Percentiles rank a stretch among this genome's conserved stretches.
phyloP scores from a whole-genome alignment of 208 protist species.

The Leishmania tropica region DNA sequence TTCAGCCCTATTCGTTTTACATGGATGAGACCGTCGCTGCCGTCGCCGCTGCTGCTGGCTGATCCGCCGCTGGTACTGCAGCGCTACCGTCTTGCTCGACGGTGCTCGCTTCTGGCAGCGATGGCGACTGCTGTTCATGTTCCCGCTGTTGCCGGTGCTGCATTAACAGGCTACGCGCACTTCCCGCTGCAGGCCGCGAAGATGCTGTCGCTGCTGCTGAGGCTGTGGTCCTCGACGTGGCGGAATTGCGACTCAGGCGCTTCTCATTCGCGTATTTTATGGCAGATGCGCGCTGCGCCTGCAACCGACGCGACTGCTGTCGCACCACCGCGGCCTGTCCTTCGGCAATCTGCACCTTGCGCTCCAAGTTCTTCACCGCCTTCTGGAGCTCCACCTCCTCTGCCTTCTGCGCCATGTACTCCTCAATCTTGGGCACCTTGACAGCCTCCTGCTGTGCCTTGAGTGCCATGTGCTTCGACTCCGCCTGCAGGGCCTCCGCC shows the following conservation, averaged over 20 bases:
- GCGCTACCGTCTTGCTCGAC: not conserved
- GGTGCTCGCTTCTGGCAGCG: not conserved
- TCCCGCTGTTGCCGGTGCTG: conserved; percentile 15
- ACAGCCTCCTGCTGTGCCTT: conserved; percentile 86
- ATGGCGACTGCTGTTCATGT: not conserved
- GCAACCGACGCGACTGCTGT: conserved; percentile 57
- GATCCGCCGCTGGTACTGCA: not conserved
- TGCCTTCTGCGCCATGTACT: conserved; percentile 95
- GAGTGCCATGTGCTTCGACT: conserved; percentile 74
- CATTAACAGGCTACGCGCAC: conserved; percentile 12
- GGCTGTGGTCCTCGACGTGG: not conserved
- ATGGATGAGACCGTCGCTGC: not conserved
- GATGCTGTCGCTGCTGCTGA: conserved; percentile 4
- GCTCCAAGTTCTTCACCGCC: conserved; percentile 84
- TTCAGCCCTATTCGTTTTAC: not conserved
- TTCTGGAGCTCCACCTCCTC: conserved; percentile 91
- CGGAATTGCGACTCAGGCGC: conserved; percentile 5
- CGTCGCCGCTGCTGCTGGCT: not conserved
- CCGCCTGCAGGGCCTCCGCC: conserved; percentile 66
- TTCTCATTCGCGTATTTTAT: conserved; percentile 40
- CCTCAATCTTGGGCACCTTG: conserved; percentile 93
- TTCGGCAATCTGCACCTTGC: conserved; percentile 93
- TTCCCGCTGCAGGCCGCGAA: conserved; percentile 11
- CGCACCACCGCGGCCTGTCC: conserved; percentile 69
- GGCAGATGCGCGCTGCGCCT: conserved; percentile 33